Evolutionary conservation across 2,329 filamentous ascomycete genomes (phyloP).

Genomic region (Didymella pinodella): DNA sequence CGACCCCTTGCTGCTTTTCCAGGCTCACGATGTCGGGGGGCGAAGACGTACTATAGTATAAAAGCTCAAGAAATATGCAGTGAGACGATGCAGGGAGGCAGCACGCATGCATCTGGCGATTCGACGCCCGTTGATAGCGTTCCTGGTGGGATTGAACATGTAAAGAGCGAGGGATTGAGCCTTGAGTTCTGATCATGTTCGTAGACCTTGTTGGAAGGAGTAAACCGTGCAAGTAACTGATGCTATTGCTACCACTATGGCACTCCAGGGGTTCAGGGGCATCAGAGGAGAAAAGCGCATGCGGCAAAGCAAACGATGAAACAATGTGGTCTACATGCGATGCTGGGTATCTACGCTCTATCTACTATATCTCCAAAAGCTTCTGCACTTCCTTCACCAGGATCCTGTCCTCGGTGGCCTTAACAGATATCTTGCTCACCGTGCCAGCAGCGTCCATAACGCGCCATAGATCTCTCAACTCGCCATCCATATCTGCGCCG

Average conservation of each 20-base stretch:
- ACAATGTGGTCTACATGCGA: slow-evolving; percentile 5
- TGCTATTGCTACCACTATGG: no score
- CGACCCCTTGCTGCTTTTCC: background rate
- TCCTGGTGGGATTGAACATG: no score
- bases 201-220: no score
- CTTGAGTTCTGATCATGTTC: no score
- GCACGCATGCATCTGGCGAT: no score
- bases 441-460: slow-evolving; percentile 77
- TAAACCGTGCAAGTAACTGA: no score
- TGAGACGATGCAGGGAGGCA: no score
- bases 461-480: slow-evolving; percentile 79
- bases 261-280: no score
- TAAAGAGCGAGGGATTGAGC: no score
- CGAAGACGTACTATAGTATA: slow-evolving; percentile 7
- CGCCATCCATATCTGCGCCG: slow-evolving; percentile 71
- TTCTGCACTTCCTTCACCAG: slow-evolving; percentile 47
- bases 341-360: slow-evolving; percentile 7
- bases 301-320: background rate
- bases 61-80: no score
- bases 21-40: background rate
- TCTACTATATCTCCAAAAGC: slow-evolving; percentile 36
- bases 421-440: slow-evolving; percentile 53
- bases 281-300: no score
- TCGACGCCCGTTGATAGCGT: no score
- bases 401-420: slow-evolving; percentile 41